Conservation (phyloP, 139 green algal genomes). For the Chlamydomonas incerta region DNA sequence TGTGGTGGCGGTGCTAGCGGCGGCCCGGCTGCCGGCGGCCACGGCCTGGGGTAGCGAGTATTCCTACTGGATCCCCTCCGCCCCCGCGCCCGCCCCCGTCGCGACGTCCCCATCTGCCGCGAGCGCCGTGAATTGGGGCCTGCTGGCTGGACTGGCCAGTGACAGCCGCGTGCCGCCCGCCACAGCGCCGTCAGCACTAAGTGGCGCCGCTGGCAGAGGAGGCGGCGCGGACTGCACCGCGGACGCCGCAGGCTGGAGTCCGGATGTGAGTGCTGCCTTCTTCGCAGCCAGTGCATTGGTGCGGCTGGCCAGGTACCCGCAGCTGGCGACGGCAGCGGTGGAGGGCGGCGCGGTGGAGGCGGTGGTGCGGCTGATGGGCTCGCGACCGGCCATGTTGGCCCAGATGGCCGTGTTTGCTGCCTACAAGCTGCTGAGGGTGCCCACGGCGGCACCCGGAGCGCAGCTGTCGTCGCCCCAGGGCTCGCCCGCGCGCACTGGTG, state of each 20-base stretch:
- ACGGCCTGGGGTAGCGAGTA: no score
- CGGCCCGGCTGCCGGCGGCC: not conserved
- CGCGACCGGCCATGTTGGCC: conserved; percentile 16
- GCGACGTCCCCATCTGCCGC: not conserved
- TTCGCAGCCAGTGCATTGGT: conserved; percentile 31
- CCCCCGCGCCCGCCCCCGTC: not conserved
- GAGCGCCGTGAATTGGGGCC: not conserved
- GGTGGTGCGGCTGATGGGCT: conserved; percentile 12
- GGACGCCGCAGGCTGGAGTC: not conserved
- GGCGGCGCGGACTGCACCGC: not conserved
- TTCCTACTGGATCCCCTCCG: no score
- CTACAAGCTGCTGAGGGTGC: conserved; percentile 37
- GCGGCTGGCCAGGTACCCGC: not conserved
- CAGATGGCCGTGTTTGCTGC: conserved; percentile 46
- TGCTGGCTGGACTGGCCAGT: no score
- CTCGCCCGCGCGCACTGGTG: not conserved
- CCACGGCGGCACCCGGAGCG: not conserved
- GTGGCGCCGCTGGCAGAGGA: no score
- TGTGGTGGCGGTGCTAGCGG: not conserved
- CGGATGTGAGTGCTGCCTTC: conserved; percentile 15
- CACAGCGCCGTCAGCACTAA: no score
- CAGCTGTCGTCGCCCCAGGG: not conserved
- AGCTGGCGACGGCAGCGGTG: conserved; percentile 7
- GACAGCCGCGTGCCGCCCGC: no score
- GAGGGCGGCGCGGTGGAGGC: conserved; percentile 2